Evolutionary conservation across 83 land plant species (phyloP), one percentile per base, ranked within the genome.

Genomic region (Diphasiastrum complanatum): DNA sequence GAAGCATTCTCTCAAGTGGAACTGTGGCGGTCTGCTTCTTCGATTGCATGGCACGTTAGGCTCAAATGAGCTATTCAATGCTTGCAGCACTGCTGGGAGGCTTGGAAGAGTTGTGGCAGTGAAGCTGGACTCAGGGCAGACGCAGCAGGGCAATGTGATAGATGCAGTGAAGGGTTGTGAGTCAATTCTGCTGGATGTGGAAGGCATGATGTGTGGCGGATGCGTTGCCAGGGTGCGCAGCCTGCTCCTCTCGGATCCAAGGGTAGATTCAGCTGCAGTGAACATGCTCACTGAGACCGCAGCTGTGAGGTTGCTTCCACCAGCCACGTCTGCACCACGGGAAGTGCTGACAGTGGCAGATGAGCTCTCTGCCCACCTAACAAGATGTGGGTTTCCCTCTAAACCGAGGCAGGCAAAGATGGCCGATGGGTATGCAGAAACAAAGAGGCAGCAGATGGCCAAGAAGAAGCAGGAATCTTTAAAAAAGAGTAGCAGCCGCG

Each of bases 171-270:
- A 16, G 56, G 70, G 33, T 16, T 23, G 47, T 5, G 37, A 33
- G 19, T 65, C 81, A 23, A 37, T 89, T 4, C 65, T 95, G 14
- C 77, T 95, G 23, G 99, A 95, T 16, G 92, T 95, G 27, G 46
- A 78, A 46, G 99, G 99, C 5, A 95, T 95, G 99, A 86, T 89
- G 97, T 95, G 99, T 76, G 99, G 97, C 29, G 92, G 74, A 24
- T 95, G 99, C 61, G 99, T 78, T 1, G 72, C 93, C 0, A 86
- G 99, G 18, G 97, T 95, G 46, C 81, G 80, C 43, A 62, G 75
- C 27, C 61, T 85, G 35, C 66, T 95, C 14, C n/a, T 66, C 0
- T 5, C 84, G 30, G 89, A 95, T 33, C 76, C 72, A 10, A 76
- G 84, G 10, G 99, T 95, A 22, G 85, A 80, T 4, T 82, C 89